These are phyloP conservation scores for Castanopsis chinensis DNA, from an alignment of 306 rosid species.

Conservation along the genomic window DNA sequence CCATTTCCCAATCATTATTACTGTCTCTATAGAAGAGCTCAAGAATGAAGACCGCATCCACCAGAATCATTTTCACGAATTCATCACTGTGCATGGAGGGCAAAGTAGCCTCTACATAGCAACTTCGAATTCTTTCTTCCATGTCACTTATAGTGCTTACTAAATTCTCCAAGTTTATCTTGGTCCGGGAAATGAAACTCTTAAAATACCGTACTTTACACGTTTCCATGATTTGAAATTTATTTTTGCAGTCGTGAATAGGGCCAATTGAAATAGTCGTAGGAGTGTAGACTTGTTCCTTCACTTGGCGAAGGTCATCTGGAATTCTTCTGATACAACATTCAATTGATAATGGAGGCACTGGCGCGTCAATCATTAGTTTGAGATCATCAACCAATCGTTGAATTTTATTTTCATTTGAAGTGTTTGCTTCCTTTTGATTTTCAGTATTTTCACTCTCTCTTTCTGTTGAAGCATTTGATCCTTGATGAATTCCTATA, in stretches of 20 bases:
- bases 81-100: too few species aligned
- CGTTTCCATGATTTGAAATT: conserved; percentile 23
- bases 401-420: too few species aligned
- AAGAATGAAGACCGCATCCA: conserved; percentile 27
- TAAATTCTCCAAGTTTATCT: neutral
- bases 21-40: conserved; percentile 1
- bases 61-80: conserved; percentile 9
- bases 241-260: conserved; percentile 6
- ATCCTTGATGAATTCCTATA: too few species aligned
- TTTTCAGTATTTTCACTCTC: too few species aligned
- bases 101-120: conserved; percentile 19
- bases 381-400: too few species aligned
- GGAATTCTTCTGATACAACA: conserved; percentile 38
- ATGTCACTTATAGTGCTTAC: neutral
- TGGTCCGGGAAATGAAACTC: neutral
- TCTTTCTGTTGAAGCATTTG: too few species aligned
- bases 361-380: neutral
- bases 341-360: neutral
- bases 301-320: conserved; percentile 14
- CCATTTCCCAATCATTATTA: neutral
- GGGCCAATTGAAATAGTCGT: conserved; percentile 39
- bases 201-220: conserved; percentile 23
- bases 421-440: too few species aligned
- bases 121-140: neutral
- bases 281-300: conserved; percentile 32